Base-by-base conservation (phyloP, 108 stramenopile species). In the Phaeodactylum tricornutum region DNA sequence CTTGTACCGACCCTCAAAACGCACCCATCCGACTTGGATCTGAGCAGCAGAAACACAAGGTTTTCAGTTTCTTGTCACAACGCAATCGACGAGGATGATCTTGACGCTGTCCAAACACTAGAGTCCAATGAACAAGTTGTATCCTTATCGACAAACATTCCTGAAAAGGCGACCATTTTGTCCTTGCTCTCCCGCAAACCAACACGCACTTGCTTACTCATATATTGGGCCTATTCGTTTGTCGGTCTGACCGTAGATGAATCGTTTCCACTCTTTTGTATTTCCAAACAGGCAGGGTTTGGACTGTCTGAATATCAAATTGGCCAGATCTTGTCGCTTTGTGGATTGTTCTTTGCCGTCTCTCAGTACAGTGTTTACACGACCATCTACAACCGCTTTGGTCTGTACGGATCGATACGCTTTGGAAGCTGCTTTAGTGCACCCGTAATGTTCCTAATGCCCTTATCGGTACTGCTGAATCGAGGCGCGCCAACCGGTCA, bases 201-300 rank as follows among this genome's bases (percentile, higher is more conserved):
- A 7, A 48, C 47, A 4, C 47, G 26, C 14, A 11, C 29, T 7
- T 48, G 28, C 8, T 29, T 48, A 11, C n/a, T 48, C n/a, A 27
- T 48, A 3, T 77, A 85, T 41, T 80, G 84, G 79, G 29, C 59
- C 3, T 74, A 61, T 36, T 69, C 84, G 0, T 76, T 85, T 46
- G 50, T 64, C 14, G 41, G 56, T 8, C 48, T 74, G n/a, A 32
- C 40, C n/a, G 46, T 77, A 0, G 74, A 67, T 45, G 84, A 85
- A 59, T 50, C 54, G 12, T 81, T 85, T 52, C 84, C 84, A 2
- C 61, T 85, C 0, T 85, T 65, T 55, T 76, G 75, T 43, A 78
- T 85, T 20, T 74, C 79, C 28, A 39, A 50, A 31, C 33, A 39
- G 7, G 66, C 61, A 53, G 83, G 83, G 8, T 47, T 79, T 31